Conservation (phyloP, 768 basidiomycete species). For the Cystobasidium onofrii region DNA sequence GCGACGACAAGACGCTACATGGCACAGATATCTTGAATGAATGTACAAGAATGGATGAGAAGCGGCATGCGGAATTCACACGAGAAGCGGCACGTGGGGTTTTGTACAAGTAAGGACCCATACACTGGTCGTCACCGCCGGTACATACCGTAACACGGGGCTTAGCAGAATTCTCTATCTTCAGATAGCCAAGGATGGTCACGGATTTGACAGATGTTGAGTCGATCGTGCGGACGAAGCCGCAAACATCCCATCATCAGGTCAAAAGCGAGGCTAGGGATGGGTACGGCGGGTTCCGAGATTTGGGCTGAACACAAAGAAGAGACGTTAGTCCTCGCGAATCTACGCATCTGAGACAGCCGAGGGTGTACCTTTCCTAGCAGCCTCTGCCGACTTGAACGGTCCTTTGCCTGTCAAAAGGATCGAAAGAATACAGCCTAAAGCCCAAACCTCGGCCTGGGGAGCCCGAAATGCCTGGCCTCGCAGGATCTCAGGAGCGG, state of each 20-base stretch:
- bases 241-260: constrained; percentile 23
- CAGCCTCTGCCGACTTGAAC: constrained; percentile 37
- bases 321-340: too few species aligned
- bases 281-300: background rate
- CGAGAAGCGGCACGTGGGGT: too few species aligned
- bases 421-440: constrained; percentile 49
- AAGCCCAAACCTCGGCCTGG: constrained; percentile 49
- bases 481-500: constrained; percentile 45
- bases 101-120: too few species aligned
- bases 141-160: too few species aligned
- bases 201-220: background rate
- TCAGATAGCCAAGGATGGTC: constrained; percentile 1
- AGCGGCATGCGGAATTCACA: too few species aligned
- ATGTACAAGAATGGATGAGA: too few species aligned
- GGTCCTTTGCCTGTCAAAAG: constrained; percentile 48
- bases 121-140: too few species aligned
- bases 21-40: too few species aligned
- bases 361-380: background rate
- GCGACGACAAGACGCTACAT: too few species aligned
- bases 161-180: background rate
- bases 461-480: constrained; percentile 46
- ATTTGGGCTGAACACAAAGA: background rate
- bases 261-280: background rate
- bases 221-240: background rate
- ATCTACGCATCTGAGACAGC: too few species aligned